Conservation (phyloP, 768 basidiomycete species). For the Rhodotorula babjevae region DNA sequence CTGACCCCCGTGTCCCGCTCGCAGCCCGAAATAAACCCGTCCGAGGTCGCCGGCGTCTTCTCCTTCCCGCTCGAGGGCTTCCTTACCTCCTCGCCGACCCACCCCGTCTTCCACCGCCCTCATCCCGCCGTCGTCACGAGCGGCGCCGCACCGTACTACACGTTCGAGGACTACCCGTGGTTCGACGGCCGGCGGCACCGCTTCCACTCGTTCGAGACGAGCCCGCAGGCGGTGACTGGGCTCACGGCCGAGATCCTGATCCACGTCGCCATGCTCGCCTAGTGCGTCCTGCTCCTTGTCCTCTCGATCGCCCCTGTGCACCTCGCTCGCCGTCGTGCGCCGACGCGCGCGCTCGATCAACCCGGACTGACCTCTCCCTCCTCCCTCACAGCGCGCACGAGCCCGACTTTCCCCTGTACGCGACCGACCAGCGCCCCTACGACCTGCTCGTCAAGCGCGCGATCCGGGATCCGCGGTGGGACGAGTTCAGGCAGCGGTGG, state of each 20-base stretch:
- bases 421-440: slow-evolving; percentile 12
- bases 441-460: slow-evolving; percentile 22
- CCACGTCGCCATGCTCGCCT: slow-evolving; percentile 38
- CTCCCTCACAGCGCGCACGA: slow-evolving; percentile 7
- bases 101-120: slow-evolving; percentile 11
- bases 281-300: slow-evolving; percentile 9
- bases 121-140: slow-evolving; percentile 1
- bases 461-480: slow-evolving; percentile 15
- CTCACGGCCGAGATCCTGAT: slow-evolving; percentile 43
- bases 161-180: slow-evolving; percentile 38
- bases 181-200: slow-evolving; percentile 30
- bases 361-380: no score
- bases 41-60: slow-evolving; percentile 41
- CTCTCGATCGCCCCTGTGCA: no score
- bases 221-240: slow-evolving; percentile 26
- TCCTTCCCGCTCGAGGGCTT: slow-evolving; percentile 41
- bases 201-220: slow-evolving; percentile 33
- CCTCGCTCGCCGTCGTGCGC: no score
- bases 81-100: slow-evolving; percentile 20
- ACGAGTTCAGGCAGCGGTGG: neutral
- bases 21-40: slow-evolving; percentile 41
- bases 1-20: no score
- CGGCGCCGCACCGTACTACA: slow-evolving; percentile 29
- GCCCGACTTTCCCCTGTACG: slow-evolving; percentile 31
- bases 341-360: neutral